phyloP scores from a whole-genome alignment of 73 alveolate genomes.

The Diophrys sp. region DNA sequence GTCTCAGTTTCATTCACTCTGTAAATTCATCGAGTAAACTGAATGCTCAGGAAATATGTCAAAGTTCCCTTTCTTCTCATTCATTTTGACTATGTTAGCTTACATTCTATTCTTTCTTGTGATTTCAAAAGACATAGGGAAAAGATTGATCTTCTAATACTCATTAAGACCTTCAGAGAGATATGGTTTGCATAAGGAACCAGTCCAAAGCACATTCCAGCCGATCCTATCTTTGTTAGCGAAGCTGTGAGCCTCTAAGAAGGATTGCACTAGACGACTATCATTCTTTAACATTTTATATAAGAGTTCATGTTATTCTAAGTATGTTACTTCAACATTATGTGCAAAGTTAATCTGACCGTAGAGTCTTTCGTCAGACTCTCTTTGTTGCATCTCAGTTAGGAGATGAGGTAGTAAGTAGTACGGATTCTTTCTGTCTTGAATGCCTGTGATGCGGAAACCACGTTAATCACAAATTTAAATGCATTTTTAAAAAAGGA shows the following conservation, averaged over 20 bases:
- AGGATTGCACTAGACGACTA: slow-evolving; percentile 44
- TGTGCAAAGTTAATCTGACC: no score
- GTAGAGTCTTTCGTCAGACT: no score
- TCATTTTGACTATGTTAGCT: slow-evolving; percentile 60
- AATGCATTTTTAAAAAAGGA: no score
- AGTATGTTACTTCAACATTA: no score
- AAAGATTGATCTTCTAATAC: slow-evolving; percentile 79
- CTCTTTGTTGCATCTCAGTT: no score
- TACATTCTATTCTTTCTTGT: slow-evolving; percentile 78
- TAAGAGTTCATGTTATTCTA: slow-evolving; percentile 21
- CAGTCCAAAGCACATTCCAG: slow-evolving; percentile 71
- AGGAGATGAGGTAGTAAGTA: no score
- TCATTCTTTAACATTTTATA: slow-evolving; percentile 64
- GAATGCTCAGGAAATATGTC: slow-evolving; percentile 82
- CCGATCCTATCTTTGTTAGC: slow-evolving; percentile 51
- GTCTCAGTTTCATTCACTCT: no score
- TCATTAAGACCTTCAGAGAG: slow-evolving; percentile 68
- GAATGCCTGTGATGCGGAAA: no score
- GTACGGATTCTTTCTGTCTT: no score
- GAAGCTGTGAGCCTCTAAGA: slow-evolving; percentile 48
- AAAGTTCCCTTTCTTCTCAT: slow-evolving; percentile 56
- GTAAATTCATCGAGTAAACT: slow-evolving; percentile 83
- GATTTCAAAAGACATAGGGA: slow-evolving; percentile 77
- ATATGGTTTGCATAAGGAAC: slow-evolving; percentile 54
- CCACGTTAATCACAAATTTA: no score